Evolutionary conservation across 306 rosid genomes (phyloP).

Genomic region (Vigna reflexopilosa): DNA sequence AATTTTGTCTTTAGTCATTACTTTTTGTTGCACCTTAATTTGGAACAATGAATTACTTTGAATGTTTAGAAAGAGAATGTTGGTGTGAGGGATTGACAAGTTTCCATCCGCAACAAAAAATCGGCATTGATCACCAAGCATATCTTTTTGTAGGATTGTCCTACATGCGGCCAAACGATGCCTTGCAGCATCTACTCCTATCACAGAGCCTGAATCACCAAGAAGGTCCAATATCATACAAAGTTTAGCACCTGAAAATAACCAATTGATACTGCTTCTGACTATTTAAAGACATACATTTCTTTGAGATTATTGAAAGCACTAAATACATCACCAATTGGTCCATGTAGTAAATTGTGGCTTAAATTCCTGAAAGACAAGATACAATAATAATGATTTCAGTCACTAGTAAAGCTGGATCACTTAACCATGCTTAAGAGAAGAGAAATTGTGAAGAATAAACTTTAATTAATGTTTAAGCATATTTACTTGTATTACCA

Average conservation of each 20-base stretch:
- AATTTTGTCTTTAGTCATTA: too few species aligned
- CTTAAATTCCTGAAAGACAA: constrained; percentile 73
- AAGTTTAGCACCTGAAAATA: constrained; percentile 84
- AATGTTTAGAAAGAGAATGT: too few species aligned
- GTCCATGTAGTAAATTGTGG: constrained; percentile 76
- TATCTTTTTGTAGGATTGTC: constrained; percentile 84
- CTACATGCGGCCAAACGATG: constrained; percentile 92
- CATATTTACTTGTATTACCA: constrained; percentile 12
- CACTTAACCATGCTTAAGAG: constrained; percentile 7
- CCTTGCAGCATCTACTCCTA: constrained; percentile 90
- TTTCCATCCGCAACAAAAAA: constrained; percentile 90
- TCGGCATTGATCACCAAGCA: constrained; percentile 71
- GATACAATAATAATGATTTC: constrained; percentile 14
- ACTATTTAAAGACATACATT: constrained; percentile 56
- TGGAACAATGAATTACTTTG: too few species aligned
- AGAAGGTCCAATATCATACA: constrained; percentile 86
- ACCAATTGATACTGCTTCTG: background rate
- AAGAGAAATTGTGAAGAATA: constrained; percentile 9
- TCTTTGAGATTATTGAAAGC: constrained; percentile 71
- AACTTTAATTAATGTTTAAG: background rate
- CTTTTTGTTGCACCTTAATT: too few species aligned
- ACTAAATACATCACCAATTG: constrained; percentile 72
- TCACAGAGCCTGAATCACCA: constrained; percentile 77
- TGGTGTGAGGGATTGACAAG: too few species aligned
- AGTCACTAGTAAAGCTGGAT: constrained; percentile 28